Base-by-base conservation (phyloP, 345 rosid species). In the Boechera divaricarpa region DNA sequence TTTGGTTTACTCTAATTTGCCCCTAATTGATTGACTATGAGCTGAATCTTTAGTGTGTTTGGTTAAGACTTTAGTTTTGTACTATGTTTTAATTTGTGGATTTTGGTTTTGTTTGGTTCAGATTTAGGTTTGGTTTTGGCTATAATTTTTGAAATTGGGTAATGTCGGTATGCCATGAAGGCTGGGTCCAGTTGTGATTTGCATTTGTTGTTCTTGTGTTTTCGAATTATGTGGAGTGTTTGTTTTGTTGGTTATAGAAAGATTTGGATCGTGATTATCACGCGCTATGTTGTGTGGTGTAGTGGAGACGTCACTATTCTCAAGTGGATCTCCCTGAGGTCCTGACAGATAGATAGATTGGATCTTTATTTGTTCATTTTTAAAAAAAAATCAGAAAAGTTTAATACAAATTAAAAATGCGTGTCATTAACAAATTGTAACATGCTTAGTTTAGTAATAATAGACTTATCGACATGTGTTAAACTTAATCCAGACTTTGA, bases 281-380 rank as follows among this genome's bases (percentile, higher is more conserved):
- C 82, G 82, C 78, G 78, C 70, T 32, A 5, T 49, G 58, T 33
- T 58, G 63, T 31, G 77, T 60, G 70, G 57, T 73, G 26, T 73
- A 73, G 77, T 78, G 78, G 82, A 79, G 70, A 73, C 69, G 77
- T 78, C 77, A 72, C 80, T 77, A 57, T 63, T 64, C 77, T 58
- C 81, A 66, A 78, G 81, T 78, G 81, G 73, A 78, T 78, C 77
- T 78, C 52, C 68, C 77, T 72, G 61, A 72, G 63, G 72, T 6
- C 51, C 81, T 66, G 82, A 67, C 82, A 68, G 74, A 60, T 67
- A 68, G 82, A 78, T 73, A 73, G 69, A 79, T 68, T 73, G 59
- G 59, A 67, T 61, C 36, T 72, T 60, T 51, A 5, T 67, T 41
- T 54, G 16, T 57, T 2, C 24, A 21, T 21, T 24, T 73, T 63